Evolutionary conservation across 2,329 filamentous ascomycete genomes (phyloP), one percentile per base, ranked within the genome.

Genomic region (Lachnellula occidentalis): DNA sequence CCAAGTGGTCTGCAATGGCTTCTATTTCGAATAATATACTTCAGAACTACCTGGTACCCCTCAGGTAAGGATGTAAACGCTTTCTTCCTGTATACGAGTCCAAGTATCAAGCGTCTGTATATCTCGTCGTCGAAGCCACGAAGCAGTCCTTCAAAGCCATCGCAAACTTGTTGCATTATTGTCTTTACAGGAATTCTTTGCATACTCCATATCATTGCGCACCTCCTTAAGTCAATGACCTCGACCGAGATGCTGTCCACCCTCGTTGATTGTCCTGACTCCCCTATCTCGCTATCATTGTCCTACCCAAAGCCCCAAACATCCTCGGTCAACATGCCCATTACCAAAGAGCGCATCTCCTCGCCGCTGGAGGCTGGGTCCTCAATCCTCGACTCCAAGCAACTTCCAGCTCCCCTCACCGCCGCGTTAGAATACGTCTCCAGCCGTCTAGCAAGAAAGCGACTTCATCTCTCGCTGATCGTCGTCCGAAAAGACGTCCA

Each of bases 361-460:
- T 78, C 80, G 48, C 82, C 83, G 14, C 75, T 86, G 54, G 83
- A 85, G 73, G 82, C 82, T 27, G 82, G 82, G 17, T 72, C 73
- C 42, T 85, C 82, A 19, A 72, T 85, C 52, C 76, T 83, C 56
- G 79, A 84, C 61, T 72, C 73, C 34, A 76, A 82, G 59, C 76
- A 78, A 55, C 73, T 86, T n/a, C 81, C 82, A 2, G 69, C 75
- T n/a, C 72, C 75, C 43, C 67, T 85, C 52, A 74, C 70, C 11
- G 73, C 75, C 4, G 81, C 81, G 24, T 75, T 86, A 31, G 81
- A 84, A 55, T 82, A 83, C 61, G 73, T 76, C 14, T 83, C 83
- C 0, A 74, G 72, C 58, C 74, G 78, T 19, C 73, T 86, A 21
- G 76, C 79, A 12, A 74, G 74, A 50, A 84, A 82, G 65, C 72